A percentile compares a stretch with the other conserved stretches of the same genome.
Conservation (phyloP, 1,284 basidiomycete species). For the Leucoagaricus sp. region DNA sequence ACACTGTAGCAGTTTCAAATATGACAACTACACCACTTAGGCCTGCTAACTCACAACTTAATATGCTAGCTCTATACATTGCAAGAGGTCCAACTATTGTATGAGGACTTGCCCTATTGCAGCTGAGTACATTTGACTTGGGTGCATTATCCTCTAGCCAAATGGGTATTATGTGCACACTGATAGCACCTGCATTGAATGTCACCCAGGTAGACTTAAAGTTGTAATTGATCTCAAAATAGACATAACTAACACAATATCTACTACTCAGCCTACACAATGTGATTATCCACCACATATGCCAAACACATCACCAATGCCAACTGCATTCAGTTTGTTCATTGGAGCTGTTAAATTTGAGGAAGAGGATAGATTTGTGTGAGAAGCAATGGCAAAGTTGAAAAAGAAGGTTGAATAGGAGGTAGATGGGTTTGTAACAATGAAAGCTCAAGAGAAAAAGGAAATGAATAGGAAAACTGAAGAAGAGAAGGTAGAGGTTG, state of each 20-base stretch:
- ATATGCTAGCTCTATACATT: not conserved
- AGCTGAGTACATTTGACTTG: no score
- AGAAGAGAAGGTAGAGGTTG: not conserved
- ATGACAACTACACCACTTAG: not conserved
- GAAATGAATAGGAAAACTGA: not conserved
- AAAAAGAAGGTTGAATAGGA: not conserved
- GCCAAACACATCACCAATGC: not conserved
- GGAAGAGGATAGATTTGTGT: not conserved
- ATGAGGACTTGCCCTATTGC: not conserved
- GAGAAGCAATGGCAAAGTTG: conserved; percentile 9
- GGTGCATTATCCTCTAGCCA: not conserved
- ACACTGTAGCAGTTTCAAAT: not conserved
- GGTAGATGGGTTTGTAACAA: not conserved
- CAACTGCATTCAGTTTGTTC: not conserved
- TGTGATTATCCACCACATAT: not conserved
- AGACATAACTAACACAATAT: not conserved
- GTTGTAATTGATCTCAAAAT: not conserved
- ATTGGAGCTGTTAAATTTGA: not conserved
- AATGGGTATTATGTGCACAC: not conserved
- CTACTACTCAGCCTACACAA: not conserved
- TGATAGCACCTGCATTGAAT: conserved; percentile 4
- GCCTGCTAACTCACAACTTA: no score
- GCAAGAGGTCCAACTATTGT: not conserved
- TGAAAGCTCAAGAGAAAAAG: not conserved
- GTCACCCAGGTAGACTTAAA: conserved; percentile 1